Evolutionary conservation across 768 basidiomycete genomes (phyloP).

Genomic region (Arthromyces matolae): DNA sequence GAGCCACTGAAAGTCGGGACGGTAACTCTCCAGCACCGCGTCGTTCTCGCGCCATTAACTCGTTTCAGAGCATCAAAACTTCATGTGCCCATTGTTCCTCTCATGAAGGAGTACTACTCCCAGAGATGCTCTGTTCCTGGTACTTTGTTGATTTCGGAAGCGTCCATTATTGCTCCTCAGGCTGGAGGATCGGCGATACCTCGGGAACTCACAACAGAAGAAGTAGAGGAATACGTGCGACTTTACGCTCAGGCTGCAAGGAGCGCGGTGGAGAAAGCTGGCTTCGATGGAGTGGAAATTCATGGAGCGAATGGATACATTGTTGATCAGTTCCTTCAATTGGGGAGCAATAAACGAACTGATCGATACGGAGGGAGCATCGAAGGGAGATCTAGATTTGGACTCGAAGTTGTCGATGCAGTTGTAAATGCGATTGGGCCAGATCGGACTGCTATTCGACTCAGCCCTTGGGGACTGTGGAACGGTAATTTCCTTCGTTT

Average conservation of each 20-base stretch:
- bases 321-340: slow-evolving; percentile 60
- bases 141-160: slow-evolving; percentile 53
- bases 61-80: slow-evolving; percentile 4
- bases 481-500: slow-evolving; percentile 18
- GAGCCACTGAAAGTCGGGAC: slow-evolving; percentile 3
- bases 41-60: slow-evolving; percentile 10
- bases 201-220: slow-evolving; percentile 39
- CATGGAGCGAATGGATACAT: slow-evolving; percentile 47
- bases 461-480: slow-evolving; percentile 50
- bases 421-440: slow-evolving; percentile 49
- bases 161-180: slow-evolving; percentile 38
- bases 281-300: slow-evolving; percentile 63
- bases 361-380: slow-evolving; percentile 70
- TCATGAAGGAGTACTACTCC: slow-evolving; percentile 40
- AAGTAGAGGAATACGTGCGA: slow-evolving; percentile 48
- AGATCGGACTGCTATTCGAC: slow-evolving; percentile 49
- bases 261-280: slow-evolving; percentile 52
- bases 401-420: slow-evolving; percentile 50
- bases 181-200: slow-evolving; percentile 55
- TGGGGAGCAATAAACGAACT: slow-evolving; percentile 50
- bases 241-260: slow-evolving; percentile 52
- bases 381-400: slow-evolving; percentile 56
- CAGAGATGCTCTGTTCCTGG: slow-evolving; percentile 45
- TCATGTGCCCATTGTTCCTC: slow-evolving; percentile 30
- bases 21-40: slow-evolving; percentile 2